phyloP scores from a whole-genome alignment of 1,284 basidiomycete genomes.

The Tranzscheliella williamsii region DNA sequence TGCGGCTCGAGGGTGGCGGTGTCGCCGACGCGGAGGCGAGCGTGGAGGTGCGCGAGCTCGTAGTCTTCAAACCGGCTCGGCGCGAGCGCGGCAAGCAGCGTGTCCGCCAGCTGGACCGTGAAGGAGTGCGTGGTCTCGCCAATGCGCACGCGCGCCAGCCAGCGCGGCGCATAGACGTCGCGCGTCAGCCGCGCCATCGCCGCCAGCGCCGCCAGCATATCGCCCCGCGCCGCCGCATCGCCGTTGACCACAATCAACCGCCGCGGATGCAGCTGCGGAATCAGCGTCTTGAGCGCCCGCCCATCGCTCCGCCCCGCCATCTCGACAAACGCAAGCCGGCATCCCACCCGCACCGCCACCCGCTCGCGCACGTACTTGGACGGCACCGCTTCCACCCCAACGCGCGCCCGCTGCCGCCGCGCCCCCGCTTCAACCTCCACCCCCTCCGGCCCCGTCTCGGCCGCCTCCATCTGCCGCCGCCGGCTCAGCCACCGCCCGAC shows the following conservation, averaged over 20 bases:
- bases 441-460: neutral
- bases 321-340: conserved; percentile 85
- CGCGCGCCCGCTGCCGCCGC: conserved; percentile 1
- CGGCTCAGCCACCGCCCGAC: conserved; percentile 67
- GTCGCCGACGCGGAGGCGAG: conserved; percentile 4
- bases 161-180: conserved; percentile 79
- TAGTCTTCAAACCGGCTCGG: conserved; percentile 89
- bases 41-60: conserved; percentile 22
- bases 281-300: conserved; percentile 91
- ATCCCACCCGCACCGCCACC: conserved; percentile 76
- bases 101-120: conserved; percentile 89
- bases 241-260: conserved; percentile 56
- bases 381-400: conserved; percentile 71
- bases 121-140: conserved; percentile 95
- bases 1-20: neutral
- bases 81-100: conserved; percentile 75
- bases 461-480: conserved; percentile 43
- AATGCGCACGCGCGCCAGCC: conserved; percentile 78
- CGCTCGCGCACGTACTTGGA: conserved; percentile 83
- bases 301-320: conserved; percentile 96
- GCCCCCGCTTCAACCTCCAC: conserved; percentile 8
- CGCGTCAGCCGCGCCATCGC: conserved; percentile 70
- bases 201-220: conserved; percentile 22
- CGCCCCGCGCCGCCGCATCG: conserved; percentile 21
- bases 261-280: conserved; percentile 92